Evolutionary conservation across 169 alveolate species (phyloP).

Genomic region (Eimeria necatrix): DNA sequence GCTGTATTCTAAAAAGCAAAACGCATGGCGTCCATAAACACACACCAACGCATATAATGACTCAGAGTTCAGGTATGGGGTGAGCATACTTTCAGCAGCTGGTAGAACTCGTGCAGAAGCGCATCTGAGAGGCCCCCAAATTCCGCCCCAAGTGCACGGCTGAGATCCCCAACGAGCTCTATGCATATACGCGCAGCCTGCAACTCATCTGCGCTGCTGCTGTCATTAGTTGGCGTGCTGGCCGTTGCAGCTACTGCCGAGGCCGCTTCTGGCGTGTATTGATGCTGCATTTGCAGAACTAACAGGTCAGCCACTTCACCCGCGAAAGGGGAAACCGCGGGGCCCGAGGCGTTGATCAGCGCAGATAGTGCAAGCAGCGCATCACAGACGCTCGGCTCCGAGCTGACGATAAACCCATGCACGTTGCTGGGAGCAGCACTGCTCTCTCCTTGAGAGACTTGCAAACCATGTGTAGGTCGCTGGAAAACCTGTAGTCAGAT

Average conservation of each 20-base stretch:
- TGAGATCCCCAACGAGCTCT: slow-evolving; percentile 91
- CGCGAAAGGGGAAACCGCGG: slow-evolving; percentile 73
- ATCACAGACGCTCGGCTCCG: slow-evolving; percentile 83
- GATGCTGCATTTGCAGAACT: slow-evolving; percentile 66
- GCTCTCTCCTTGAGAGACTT: slow-evolving; percentile 14
- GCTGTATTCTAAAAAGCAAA: not conserved
- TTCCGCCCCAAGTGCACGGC: slow-evolving; percentile 87
- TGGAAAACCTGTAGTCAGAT: slow-evolving; percentile 30
- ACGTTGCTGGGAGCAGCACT: slow-evolving; percentile 19
- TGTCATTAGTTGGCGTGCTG: slow-evolving; percentile 16
- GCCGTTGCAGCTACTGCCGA: slow-evolving; percentile 60
- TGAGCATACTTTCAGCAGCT: slow-evolving; percentile 66
- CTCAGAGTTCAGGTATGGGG: not conserved
- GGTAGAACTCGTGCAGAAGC: slow-evolving; percentile 72
- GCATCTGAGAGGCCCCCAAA: slow-evolving; percentile 82
- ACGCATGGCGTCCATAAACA: not conserved
- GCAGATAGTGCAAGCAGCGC: slow-evolving; percentile 91
- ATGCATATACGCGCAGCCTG: slow-evolving; percentile 87
- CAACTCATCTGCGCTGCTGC: slow-evolving; percentile 78
- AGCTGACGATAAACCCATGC: slow-evolving; percentile 62
- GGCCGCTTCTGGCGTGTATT: slow-evolving; percentile 65
- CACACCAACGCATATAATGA: not conserved
- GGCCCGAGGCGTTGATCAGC: slow-evolving; percentile 85
- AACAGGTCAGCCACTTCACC: slow-evolving; percentile 76
- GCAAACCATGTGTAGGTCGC: slow-evolving; percentile 42